Base-by-base conservation (phyloP, 495 filamentous ascomycete species). In the Lasiosphaeria hispida region DNA sequence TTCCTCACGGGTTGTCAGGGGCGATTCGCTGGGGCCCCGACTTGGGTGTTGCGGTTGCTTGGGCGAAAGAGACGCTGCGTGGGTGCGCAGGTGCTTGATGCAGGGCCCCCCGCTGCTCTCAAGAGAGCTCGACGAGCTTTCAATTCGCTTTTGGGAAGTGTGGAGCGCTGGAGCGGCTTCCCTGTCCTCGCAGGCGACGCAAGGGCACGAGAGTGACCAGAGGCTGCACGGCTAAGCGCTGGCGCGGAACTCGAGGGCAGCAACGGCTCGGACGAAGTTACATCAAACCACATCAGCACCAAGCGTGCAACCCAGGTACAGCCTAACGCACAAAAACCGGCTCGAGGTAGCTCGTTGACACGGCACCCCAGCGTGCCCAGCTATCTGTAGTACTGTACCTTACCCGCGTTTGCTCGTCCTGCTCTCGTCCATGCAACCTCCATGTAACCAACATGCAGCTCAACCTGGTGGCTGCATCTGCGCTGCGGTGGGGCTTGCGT, bases 1-100 rank as follows among this genome's bases (percentile, higher is more conserved):
- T 65, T 60, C 63, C 63, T 64, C 48, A 36, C 63, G 55, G 63
- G 68, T 71, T 71, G 68, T 68, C 68, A 71, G 65, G 68, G 68
- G 68, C 63, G 68, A 71, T 66, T 64, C 41, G 59, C 60, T 49
- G 56, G 57, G 45, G 33, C 19, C 37, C 14, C 50, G 57, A 54
- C 50, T 61, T 5, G 23, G 23, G 23, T 30, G 47, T 51, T 54
- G 59, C 58, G 44, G 61, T 62, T 63, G 50, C 59, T 63, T 61
- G 55, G 63, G 23, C 48, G 56, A 37, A 60, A 49, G 40, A 52
- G 52, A 50, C 36, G 45, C 48, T 57, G 35, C 41, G 47, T 23
- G 57, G 56, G 49, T 55, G 49, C 57, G 63, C 41, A n/a, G 54
- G 60, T 40, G 59, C 61, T 50, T 39, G 33, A 30, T 42, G 53